Percentiles rank a stretch among this genome's conserved stretches.
Conservation (phyloP, 768 basidiomycete genomes). For the Xanthoconium stramineum region DNA sequence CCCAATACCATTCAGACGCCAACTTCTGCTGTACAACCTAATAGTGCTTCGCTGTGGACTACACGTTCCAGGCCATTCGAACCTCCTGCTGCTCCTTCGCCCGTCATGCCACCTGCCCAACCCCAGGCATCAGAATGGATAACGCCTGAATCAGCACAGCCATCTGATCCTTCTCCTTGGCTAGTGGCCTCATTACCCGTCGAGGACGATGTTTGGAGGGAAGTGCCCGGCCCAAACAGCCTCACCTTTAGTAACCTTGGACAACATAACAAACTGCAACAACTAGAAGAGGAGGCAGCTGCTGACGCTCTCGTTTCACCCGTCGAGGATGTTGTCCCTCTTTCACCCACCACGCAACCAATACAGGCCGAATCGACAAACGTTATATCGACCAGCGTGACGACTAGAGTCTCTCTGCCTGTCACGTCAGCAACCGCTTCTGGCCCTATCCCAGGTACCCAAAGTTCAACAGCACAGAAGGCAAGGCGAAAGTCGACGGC, state of each 20-base stretch:
- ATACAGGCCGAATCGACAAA: constrained; percentile 16
- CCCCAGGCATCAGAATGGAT: constrained; percentile 38
- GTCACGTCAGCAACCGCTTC: constrained; percentile 10
- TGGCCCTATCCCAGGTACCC: constrained; percentile 11
- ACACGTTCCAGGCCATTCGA: constrained; percentile 19
- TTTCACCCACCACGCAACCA: constrained; percentile 12
- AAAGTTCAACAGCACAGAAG: constrained; percentile 23
- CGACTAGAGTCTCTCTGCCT: not conserved
- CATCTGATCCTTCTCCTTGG: constrained; percentile 55
- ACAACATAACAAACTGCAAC: constrained; percentile 55
- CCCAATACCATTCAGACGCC: constrained; percentile 20
- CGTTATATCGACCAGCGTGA: not conserved
- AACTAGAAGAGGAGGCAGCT: constrained; percentile 31
- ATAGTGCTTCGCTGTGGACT: constrained; percentile 23
- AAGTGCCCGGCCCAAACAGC: constrained; percentile 42
- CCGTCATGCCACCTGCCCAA: constrained; percentile 21
- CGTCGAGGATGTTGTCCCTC: constrained; percentile 13
- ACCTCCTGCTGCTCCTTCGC: constrained; percentile 15
- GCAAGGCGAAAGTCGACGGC: constrained; percentile 27
- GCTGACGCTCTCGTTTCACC: constrained; percentile 17
- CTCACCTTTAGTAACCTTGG: constrained; percentile 57
- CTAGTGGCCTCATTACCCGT: constrained; percentile 43
- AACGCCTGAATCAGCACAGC: constrained; percentile 17
- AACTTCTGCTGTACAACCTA: constrained; percentile 22
- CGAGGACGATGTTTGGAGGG: constrained; percentile 47